These are phyloP conservation scores for Sequoiadendron giganteum DNA, from an alignment of 75 land plant species.

Conservation along the genomic window DNA sequence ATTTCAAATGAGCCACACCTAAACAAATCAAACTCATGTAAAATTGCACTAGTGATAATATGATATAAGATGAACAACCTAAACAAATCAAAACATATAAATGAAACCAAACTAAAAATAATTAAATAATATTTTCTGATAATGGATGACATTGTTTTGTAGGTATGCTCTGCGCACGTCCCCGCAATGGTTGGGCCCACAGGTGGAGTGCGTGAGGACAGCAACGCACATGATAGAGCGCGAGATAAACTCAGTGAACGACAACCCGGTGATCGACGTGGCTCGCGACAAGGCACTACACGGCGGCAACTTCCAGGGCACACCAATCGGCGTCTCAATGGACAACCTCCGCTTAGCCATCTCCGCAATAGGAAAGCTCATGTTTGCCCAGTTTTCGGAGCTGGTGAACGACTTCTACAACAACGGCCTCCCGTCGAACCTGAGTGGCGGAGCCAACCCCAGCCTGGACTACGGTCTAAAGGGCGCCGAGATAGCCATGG, in stretches of 20 bases:
- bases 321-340: constrained; percentile 42
- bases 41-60: too few relatives aligned
- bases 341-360: constrained; percentile 34
- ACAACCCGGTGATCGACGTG: constrained; percentile 39
- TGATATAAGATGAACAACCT: too few relatives aligned
- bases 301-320: constrained; percentile 54
- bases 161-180: constrained; percentile 23
- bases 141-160: too few relatives aligned
- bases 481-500: constrained; percentile 61
- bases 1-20: too few relatives aligned
- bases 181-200: constrained; percentile 32
- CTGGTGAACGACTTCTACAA: constrained; percentile 36
- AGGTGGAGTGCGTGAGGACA: constrained; percentile 17
- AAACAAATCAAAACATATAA: too few relatives aligned
- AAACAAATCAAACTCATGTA: too few relatives aligned
- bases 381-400: constrained; percentile 45
- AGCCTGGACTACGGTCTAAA: constrained; percentile 53
- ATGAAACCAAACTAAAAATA: too few relatives aligned
- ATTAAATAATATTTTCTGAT: too few relatives aligned
- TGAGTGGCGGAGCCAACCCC: constrained; percentile 33
- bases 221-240: constrained; percentile 27
- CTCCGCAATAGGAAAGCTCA: constrained; percentile 44
- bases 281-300: constrained; percentile 28
- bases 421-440: constrained; percentile 23
- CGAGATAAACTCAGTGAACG: constrained; percentile 42